Evolutionary conservation across 2,329 filamentous ascomycete species (phyloP), one percentile per base, ranked within the genome.

Genomic region (Hirsutella minnesotensis): DNA sequence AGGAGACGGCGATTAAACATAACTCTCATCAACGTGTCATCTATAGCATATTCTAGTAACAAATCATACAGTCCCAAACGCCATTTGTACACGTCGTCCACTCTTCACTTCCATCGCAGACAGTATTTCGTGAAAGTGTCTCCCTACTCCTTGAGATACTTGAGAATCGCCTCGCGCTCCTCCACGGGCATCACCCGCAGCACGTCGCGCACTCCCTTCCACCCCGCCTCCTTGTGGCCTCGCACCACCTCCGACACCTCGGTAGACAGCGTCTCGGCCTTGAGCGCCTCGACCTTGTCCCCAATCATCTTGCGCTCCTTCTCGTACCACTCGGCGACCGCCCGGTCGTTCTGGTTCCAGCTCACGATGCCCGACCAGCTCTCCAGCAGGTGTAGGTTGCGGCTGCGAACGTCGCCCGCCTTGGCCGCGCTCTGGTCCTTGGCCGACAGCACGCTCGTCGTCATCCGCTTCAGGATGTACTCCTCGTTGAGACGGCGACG

Each of bases 401-500:
- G 71, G 22, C 74, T 68, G 43, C 87, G 83, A 37, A 68, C 61
- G 46, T 75, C 69, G n/a, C 63, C 57, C 30, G 70, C 63, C 54
- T 70, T 66, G 52, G 61, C 59, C 15, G 58, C 55, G 39, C 58
- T 64, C 51, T 53, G 56, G 45, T 48, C 53, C 38, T 50, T 46
- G 8, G 57, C 43, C 33, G 55, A 52, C 47, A 65, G 53, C 44
- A 61, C 56, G 41, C 64, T 63, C 38, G 67, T 58, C 5, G 69
- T 71, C 77, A 98, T 86, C 67, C 87, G 87, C 70, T 89, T 92
- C 63, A 98, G 75, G 55, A 98, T 87, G 65, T 94, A 86, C 69
- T 98, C 92, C 70, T 98, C 92, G 66, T 94, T 96, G 60, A 98
- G 75, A 68, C 92, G 81, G 61, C 92, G 85, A 65, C 94, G 89